Percentiles rank a stretch among this genome's conserved stretches.
phyloP scores from a whole-genome alignment of 2,329 filamentous ascomycete genomes.

The Colletotrichum tabaci region DNA sequence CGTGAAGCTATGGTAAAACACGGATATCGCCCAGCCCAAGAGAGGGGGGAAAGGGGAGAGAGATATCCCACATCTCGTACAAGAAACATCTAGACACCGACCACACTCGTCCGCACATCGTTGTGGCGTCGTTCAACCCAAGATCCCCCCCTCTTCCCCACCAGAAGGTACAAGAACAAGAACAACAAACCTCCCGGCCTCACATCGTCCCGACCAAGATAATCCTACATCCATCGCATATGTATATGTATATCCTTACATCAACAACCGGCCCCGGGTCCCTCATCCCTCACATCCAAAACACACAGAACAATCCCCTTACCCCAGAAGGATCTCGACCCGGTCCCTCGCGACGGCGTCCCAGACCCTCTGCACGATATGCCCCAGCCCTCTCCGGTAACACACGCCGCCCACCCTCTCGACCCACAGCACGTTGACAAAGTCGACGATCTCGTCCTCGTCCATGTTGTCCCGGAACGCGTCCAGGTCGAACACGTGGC shows the following conservation, averaged over 20 bases:
- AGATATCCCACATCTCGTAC: background rate
- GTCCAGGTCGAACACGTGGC: constrained; percentile 50
- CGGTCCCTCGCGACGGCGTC: constrained; percentile 57
- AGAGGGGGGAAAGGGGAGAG: too few species aligned
- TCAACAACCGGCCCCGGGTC: background rate
- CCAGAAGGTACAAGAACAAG: too few species aligned
- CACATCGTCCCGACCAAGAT: too few species aligned
- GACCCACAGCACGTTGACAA: constrained; percentile 64
- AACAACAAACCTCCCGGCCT: background rate
- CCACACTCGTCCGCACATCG: background rate
- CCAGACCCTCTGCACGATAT: constrained; percentile 59
- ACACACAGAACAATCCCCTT: background rate
- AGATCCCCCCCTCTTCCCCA: background rate
- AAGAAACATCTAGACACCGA: background rate
- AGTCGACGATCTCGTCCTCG: constrained; percentile 59
- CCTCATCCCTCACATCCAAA: too few species aligned
- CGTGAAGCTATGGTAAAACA: constrained; percentile 10
- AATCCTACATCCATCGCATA: background rate
- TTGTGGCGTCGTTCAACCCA: background rate
- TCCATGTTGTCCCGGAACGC: constrained; percentile 59
- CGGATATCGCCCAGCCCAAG: background rate
- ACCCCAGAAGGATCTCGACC: constrained; percentile 59
- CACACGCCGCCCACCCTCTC: constrained; percentile 60
- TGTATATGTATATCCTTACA: background rate
- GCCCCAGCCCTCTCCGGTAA: constrained; percentile 59